Evolutionary conservation across 345 rosid genomes (phyloP).

Genomic region (Eutrema heterophyllum): DNA sequence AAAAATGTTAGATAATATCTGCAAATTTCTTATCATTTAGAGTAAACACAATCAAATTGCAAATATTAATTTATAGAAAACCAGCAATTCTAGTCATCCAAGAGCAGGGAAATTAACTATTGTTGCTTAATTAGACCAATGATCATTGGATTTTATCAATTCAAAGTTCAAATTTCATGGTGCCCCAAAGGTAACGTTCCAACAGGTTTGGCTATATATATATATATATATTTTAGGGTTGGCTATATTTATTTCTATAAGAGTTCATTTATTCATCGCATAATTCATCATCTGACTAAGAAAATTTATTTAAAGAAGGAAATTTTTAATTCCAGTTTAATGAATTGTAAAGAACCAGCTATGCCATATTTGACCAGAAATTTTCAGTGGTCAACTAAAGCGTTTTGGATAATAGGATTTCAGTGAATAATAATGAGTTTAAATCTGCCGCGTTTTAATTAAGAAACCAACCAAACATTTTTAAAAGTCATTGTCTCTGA

Average conservation of each 20-base stretch:
- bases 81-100: not conserved
- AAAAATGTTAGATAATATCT: not conserved
- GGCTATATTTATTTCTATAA: not conserved
- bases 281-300: not conserved
- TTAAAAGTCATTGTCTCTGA: constrained; percentile 13
- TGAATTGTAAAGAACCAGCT: not conserved
- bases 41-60: not conserved
- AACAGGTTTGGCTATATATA: not conserved
- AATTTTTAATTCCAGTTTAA: not conserved
- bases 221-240: too few relatives aligned
- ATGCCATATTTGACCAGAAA: constrained; percentile 28
- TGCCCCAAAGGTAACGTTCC: not conserved
- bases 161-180: not conserved
- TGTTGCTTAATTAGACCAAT: not conserved
- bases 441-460: constrained; percentile 1
- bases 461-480: not conserved
- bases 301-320: not conserved
- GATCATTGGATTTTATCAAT: not conserved
- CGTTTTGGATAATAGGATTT: not conserved
- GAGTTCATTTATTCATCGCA: not conserved
- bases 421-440: not conserved
- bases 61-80: not conserved
- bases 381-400: constrained; percentile 10
- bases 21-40: not conserved
- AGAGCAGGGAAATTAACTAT: not conserved